These are phyloP conservation scores for Pterocarpus santalinus DNA, from an alignment of 306 rosid genomes.

Conservation along the genomic window DNA sequence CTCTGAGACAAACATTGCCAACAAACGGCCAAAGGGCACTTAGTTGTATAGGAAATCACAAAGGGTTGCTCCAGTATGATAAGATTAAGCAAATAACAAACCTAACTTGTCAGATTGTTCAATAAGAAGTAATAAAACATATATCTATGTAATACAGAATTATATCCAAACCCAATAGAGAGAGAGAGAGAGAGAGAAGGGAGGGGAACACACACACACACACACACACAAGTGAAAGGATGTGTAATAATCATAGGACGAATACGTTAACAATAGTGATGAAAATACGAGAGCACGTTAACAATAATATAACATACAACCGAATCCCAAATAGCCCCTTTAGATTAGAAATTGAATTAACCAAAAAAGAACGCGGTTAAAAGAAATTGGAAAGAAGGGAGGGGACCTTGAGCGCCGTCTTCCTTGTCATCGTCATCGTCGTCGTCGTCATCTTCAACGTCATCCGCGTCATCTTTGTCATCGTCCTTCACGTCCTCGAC, in stretches of 20 bases:
- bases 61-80: background rate
- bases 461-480: slow-evolving; percentile 62
- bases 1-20: background rate
- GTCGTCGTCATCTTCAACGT: slow-evolving; percentile 63
- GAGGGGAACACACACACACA: too few species aligned
- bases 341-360: background rate
- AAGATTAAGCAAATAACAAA: background rate
- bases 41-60: background rate
- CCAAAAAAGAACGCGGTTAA: background rate
- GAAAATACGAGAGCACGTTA: too few species aligned
- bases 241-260: background rate
- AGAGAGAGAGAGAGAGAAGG: background rate
- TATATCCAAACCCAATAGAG: background rate
- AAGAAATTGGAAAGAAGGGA: background rate
- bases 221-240: background rate
- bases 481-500: slow-evolving; percentile 84
- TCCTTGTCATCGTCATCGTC: slow-evolving; percentile 73
- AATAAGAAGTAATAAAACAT: background rate
- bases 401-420: slow-evolving; percentile 66
- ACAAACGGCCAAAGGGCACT: background rate
- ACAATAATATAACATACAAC: background rate
- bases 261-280: background rate
- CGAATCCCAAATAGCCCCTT: background rate
- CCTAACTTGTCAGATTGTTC: background rate
- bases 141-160: background rate